Evolutionary conservation across 2,329 filamentous ascomycete genomes (phyloP).

Genomic region (Purpureocillium takamizusanense): DNA sequence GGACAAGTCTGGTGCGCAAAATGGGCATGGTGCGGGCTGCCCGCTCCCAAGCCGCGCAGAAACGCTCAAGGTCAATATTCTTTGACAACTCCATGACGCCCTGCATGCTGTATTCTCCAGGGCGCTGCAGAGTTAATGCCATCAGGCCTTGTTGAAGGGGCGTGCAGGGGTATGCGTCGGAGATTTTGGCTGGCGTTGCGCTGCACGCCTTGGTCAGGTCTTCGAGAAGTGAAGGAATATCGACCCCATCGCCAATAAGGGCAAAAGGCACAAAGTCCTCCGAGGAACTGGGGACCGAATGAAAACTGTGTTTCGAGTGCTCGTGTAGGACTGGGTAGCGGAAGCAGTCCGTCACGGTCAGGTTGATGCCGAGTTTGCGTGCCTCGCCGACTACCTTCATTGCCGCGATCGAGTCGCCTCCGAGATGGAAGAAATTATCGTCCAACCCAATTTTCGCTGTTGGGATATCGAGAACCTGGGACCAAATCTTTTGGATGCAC

Average conservation of each 20-base stretch:
- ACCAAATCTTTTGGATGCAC: slow-evolving; percentile 19
- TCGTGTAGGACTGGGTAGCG: background rate
- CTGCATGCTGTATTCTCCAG: slow-evolving; percentile 5
- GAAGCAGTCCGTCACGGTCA: slow-evolving; percentile 14
- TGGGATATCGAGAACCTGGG: slow-evolving; percentile 18
- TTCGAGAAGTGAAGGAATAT: background rate
- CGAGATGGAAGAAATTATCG: slow-evolving; percentile 30
- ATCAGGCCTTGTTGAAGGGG: slow-evolving; percentile 7
- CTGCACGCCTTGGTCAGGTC: no score
- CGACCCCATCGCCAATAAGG: background rate
- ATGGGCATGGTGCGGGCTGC: slow-evolving; percentile 3
- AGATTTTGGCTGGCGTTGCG: no score
- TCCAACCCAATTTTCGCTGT: slow-evolving; percentile 14
- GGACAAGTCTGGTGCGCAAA: slow-evolving; percentile 5
- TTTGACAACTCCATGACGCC: slow-evolving; percentile 2
- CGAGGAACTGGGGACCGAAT: background rate
- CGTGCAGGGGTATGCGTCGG: slow-evolving; percentile 9
- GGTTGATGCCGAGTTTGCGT: slow-evolving; percentile 10
- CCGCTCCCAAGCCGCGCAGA: slow-evolving; percentile 5
- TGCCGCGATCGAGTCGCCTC: slow-evolving; percentile 34
- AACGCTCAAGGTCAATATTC: background rate
- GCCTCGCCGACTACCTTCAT: slow-evolving; percentile 26
- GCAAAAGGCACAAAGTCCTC: background rate
- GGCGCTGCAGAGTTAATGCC: slow-evolving; percentile 4
- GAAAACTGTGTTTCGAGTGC: no score